Conservation (phyloP, 2,329 filamentous ascomycete genomes). For the Clonostachys byssicola region DNA sequence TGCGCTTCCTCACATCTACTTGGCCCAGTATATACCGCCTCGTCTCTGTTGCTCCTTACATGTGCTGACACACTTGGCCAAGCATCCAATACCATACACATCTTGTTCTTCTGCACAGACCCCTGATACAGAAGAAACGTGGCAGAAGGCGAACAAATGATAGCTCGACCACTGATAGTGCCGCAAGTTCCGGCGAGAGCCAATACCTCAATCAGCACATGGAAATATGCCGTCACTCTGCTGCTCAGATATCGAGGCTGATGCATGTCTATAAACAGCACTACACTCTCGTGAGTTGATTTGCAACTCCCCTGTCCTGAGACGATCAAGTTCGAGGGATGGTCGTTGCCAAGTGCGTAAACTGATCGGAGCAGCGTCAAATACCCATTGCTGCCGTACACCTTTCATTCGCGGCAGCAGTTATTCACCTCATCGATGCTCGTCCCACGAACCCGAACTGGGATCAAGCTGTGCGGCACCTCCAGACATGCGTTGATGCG, state of each 20-base stretch:
- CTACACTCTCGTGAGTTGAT: conserved; percentile 9
- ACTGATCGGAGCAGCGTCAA: conserved; percentile 3
- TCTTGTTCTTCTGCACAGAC: conserved; percentile 12
- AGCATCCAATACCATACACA: conserved; percentile 14
- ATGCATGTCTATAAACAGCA: conserved; percentile 11
- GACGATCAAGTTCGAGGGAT: no score
- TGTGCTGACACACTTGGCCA: no score
- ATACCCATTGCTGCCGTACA: conserved; percentile 13
- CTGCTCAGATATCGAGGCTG: conserved; percentile 8
- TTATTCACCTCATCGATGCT: conserved; percentile 11
- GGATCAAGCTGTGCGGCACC: conserved; percentile 5
- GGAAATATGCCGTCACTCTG: conserved; percentile 11
- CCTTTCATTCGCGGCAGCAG: conserved; percentile 7
- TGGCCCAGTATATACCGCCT: conserved; percentile 10
- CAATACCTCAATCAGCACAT: conserved; percentile 2
- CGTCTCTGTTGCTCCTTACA: neutral
- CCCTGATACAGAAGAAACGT: conserved; percentile 4
- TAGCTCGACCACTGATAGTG: neutral
- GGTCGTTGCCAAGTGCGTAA: no score
- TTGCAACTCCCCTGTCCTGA: neutral
- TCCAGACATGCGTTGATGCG: conserved; percentile 7
- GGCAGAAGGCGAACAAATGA: no score
- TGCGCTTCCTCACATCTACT: conserved; percentile 10
- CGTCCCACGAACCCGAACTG: conserved; percentile 5
- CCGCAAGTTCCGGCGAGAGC: neutral